phyloP scores from a whole-genome alignment of 495 filamentous ascomycete genomes.

The Penicillium antarcticum region DNA sequence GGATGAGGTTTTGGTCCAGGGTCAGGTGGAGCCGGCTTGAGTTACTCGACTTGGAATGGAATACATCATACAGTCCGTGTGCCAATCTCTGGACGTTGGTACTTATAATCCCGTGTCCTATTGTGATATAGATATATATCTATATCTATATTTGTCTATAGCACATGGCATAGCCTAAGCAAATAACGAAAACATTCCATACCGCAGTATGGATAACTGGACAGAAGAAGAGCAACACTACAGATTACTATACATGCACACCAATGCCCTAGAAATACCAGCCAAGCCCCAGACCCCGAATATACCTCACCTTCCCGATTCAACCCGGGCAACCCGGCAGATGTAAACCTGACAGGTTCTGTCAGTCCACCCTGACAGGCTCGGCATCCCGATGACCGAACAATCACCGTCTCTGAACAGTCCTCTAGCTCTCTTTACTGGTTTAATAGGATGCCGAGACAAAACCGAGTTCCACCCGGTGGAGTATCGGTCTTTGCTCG shows the following conservation, averaged over 20 bases:
- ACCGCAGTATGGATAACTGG: too few relatives aligned
- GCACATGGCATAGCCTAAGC: too few relatives aligned
- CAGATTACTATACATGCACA: too few relatives aligned
- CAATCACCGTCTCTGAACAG: neutral
- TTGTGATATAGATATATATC: too few relatives aligned
- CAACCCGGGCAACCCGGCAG: neutral
- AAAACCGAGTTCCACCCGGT: constrained; percentile 6
- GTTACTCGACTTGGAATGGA: too few relatives aligned
- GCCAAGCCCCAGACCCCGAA: neutral
- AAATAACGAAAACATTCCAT: too few relatives aligned
- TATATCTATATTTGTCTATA: too few relatives aligned
- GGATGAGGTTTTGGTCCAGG: constrained; percentile 32
- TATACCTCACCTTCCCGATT: neutral
- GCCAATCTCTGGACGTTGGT: too few relatives aligned
- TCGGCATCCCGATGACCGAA: constrained; percentile 1
- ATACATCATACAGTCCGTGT: too few relatives aligned
- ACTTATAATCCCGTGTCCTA: too few relatives aligned
- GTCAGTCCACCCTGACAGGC: neutral
- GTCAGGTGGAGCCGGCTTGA: constrained; percentile 14
- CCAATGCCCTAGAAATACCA: neutral
- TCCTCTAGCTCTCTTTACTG: too few relatives aligned
- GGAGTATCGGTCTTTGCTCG: constrained; percentile 7
- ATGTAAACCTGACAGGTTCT: neutral
- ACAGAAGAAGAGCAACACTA: too few relatives aligned
- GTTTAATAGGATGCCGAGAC: neutral